These are phyloP conservation scores for Lophiostoma macrostomum DNA, from an alignment of 495 filamentous ascomycete species.

Conservation along the genomic window DNA sequence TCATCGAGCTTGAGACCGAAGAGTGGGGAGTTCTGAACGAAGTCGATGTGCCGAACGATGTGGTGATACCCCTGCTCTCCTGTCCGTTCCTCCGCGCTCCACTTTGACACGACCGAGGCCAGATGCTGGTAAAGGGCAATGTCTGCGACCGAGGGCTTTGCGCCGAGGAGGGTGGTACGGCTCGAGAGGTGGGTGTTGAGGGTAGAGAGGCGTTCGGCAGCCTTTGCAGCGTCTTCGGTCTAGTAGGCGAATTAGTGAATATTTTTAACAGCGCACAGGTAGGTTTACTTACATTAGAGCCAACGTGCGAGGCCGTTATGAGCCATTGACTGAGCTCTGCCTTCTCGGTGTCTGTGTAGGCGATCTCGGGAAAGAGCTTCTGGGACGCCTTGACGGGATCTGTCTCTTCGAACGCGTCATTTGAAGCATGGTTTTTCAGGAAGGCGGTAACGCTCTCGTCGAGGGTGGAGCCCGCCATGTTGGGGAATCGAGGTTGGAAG, in stretches of 20 bases:
- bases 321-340: conserved; percentile 88
- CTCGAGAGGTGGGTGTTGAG: conserved; percentile 84
- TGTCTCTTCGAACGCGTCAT: conserved; percentile 47
- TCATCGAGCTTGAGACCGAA: conserved; percentile 72
- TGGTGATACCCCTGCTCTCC: conserved; percentile 87
- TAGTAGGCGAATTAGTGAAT: too few species aligned
- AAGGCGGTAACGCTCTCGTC: conserved; percentile 53
- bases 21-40: conserved; percentile 82
- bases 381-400: conserved; percentile 53
- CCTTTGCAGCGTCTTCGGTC: conserved; percentile 58
- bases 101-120: conserved; percentile 72
- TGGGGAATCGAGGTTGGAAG: conserved; percentile 22
- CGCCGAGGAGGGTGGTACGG: conserved; percentile 83
- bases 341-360: conserved; percentile 72
- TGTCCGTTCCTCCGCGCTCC: conserved; percentile 83
- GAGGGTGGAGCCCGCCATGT: conserved; percentile 53
- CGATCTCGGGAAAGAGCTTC: conserved; percentile 62
- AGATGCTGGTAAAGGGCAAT: conserved; percentile 79
- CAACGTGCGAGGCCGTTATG: conserved; percentile 66
- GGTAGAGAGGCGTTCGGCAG: conserved; percentile 55
- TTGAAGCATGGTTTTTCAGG: conserved; percentile 53
- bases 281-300: too few species aligned
- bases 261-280: too few species aligned
- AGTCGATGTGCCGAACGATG: conserved; percentile 88
- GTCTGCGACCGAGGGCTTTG: conserved; percentile 88